These are phyloP conservation scores for Apiosordaria backusii DNA, from an alignment of 495 filamentous ascomycete genomes.

Conservation along the genomic window DNA sequence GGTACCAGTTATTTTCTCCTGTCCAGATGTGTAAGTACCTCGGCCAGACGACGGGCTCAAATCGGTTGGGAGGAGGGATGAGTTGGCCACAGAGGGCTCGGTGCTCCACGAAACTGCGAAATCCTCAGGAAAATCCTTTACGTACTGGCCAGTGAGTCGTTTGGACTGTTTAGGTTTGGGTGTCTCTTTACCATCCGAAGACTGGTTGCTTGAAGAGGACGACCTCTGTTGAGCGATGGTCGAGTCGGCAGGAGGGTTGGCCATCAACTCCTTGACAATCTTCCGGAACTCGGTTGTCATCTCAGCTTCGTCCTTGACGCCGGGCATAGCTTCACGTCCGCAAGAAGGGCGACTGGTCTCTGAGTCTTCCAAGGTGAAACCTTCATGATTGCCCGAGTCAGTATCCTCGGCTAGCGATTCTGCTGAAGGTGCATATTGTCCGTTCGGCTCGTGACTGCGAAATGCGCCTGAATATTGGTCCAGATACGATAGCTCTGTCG, in stretches of 20 bases:
- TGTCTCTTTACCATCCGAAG: background rate
- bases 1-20: slow-evolving; percentile 8
- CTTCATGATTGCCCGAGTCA: slow-evolving; percentile 36
- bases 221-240: background rate
- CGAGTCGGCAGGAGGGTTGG: slow-evolving; percentile 13
- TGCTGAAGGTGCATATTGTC: slow-evolving; percentile 1
- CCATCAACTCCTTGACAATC: slow-evolving; percentile 27
- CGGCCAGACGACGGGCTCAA: slow-evolving; percentile 15
- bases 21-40: slow-evolving; percentile 38
- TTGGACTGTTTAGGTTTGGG: background rate
- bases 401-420: slow-evolving; percentile 24
- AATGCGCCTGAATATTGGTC: background rate
- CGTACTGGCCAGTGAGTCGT: slow-evolving; percentile 41
- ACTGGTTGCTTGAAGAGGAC: background rate
- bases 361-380: slow-evolving; percentile 30
- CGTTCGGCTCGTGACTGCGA: slow-evolving; percentile 14
- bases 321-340: background rate
- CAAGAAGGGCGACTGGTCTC: slow-evolving; percentile 12
- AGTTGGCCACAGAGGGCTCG: slow-evolving; percentile 10
- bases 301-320: background rate
- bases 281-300: slow-evolving; percentile 21
- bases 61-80: slow-evolving; percentile 21
- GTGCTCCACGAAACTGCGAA: slow-evolving; percentile 38
- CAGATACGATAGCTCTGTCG: slow-evolving; percentile 1
- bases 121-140: slow-evolving; percentile 47